These are phyloP conservation scores for Cucurbita pepo DNA, from an alignment of 306 rosid species.

Conservation along the genomic window DNA sequence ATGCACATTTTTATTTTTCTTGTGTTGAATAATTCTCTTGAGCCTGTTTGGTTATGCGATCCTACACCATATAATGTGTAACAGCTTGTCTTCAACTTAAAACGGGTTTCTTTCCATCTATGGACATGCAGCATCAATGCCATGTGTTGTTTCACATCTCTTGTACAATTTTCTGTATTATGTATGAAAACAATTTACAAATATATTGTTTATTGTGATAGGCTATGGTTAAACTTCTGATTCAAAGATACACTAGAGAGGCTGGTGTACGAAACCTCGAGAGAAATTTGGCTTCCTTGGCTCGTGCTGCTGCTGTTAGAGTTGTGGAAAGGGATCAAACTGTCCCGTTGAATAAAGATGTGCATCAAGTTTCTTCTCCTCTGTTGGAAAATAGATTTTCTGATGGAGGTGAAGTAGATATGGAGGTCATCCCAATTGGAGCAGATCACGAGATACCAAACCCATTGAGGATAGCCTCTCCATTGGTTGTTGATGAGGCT, in stretches of 20 bases:
- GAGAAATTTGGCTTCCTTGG: constrained; percentile 79
- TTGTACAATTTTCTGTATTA: not conserved
- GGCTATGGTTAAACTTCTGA: constrained; percentile 73
- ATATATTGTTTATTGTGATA: constrained; percentile 18
- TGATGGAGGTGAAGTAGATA: constrained; percentile 81
- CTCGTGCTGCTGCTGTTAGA: constrained; percentile 96
- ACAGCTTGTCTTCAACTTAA: not conserved
- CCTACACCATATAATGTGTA: not conserved
- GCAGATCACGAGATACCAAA: constrained; percentile 57
- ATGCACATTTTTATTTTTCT: not conserved
- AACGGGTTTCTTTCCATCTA: not conserved
- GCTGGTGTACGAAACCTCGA: constrained; percentile 94
- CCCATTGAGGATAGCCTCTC: constrained; percentile 52
- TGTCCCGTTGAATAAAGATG: constrained; percentile 49
- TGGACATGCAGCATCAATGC: not conserved
- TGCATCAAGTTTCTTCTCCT: constrained; percentile 58
- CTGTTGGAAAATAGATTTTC: constrained; percentile 78
- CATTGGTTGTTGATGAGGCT: constrained; percentile 70
- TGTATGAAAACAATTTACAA: not conserved
- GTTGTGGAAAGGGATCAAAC: constrained; percentile 79
- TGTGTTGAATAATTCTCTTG: not conserved
- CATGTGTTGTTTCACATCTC: not conserved
- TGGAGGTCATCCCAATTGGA: constrained; percentile 92
- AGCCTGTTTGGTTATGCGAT: not conserved
- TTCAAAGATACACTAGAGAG: constrained; percentile 92